These are phyloP conservation scores for Solanum clarkiae DNA, from an alignment of 257 asterid species.

Conservation along the genomic window DNA sequence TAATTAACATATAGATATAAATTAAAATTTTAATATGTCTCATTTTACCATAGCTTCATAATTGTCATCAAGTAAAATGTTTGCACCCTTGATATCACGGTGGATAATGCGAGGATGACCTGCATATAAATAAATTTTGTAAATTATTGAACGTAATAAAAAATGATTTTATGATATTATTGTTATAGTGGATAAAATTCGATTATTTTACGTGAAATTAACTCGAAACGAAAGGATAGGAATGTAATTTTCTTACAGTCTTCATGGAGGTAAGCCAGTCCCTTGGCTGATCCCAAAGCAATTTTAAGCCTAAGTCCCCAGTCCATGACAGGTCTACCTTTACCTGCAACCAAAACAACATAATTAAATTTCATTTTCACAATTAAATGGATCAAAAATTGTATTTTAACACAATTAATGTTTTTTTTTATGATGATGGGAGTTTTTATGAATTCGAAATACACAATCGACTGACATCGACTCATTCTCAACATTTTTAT, in stretches of 20 bases:
- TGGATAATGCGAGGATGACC: slow-evolving; percentile 45
- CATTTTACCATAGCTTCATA: slow-evolving; percentile 39
- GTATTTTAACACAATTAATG: background rate
- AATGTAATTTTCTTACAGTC: slow-evolving; percentile 41
- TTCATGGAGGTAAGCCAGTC: slow-evolving; percentile 83
- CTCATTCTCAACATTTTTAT: background rate
- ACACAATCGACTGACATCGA: too few species aligned
- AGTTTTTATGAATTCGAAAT: too few species aligned
- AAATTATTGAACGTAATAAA: background rate
- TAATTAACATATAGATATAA: background rate
- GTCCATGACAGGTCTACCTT: slow-evolving; percentile 56
- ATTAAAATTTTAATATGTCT: background rate
- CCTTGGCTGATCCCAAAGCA: slow-evolving; percentile 89
- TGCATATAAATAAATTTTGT: background rate
- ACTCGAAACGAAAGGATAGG: background rate
- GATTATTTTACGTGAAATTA: background rate
- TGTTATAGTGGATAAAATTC: background rate
- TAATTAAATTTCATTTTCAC: background rate
- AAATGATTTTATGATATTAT: background rate
- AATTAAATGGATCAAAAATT: background rate
- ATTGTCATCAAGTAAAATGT: slow-evolving; percentile 33
- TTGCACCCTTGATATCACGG: slow-evolving; percentile 40
- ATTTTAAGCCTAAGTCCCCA: slow-evolving; percentile 75
- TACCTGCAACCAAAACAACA: slow-evolving; percentile 28
- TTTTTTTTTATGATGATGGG: background rate